Conservation (phyloP, 257 asterid genomes). For the Coffea canephora region DNA sequence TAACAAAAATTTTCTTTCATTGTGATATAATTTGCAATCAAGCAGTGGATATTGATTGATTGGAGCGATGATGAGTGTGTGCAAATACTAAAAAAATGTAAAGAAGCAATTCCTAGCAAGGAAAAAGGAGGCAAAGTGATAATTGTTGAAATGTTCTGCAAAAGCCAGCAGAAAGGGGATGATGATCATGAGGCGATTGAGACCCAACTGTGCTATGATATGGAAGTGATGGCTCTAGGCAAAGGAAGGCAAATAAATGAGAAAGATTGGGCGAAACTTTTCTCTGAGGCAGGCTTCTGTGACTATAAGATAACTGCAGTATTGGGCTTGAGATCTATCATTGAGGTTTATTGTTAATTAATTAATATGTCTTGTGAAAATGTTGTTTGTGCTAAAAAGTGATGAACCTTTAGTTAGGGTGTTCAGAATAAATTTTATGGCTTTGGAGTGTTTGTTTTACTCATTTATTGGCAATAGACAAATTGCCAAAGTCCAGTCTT, state of each 20-base stretch:
- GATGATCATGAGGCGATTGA: neutral
- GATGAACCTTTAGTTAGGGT: too few relatives aligned
- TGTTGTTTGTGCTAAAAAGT: too few relatives aligned
- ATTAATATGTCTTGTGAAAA: too few relatives aligned
- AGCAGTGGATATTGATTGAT: conserved; percentile 35
- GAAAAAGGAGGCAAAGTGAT: conserved; percentile 30
- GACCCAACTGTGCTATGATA: neutral
- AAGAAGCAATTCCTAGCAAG: conserved; percentile 24
- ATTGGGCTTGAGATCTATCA: neutral
- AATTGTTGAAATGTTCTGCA: conserved; percentile 20
- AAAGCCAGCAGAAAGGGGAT: neutral
- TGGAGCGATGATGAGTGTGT: conserved; percentile 31
- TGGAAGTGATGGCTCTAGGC: neutral
- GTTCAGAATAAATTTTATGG: too few relatives aligned
- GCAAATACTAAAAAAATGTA: conserved; percentile 21
- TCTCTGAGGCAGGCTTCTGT: neutral
- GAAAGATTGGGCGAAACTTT: neutral
- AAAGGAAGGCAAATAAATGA: neutral
- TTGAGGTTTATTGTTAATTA: neutral
- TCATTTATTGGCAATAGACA: too few relatives aligned
- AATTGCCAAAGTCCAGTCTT: too few relatives aligned
- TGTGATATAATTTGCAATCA: too few relatives aligned
- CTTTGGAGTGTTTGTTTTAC: too few relatives aligned
- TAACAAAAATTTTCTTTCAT: neutral
- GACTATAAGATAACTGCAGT: neutral